These are phyloP conservation scores for Coemansia sp. DNA, from an alignment of 371 early-diverging fungal species.

Conservation along the genomic window DNA sequence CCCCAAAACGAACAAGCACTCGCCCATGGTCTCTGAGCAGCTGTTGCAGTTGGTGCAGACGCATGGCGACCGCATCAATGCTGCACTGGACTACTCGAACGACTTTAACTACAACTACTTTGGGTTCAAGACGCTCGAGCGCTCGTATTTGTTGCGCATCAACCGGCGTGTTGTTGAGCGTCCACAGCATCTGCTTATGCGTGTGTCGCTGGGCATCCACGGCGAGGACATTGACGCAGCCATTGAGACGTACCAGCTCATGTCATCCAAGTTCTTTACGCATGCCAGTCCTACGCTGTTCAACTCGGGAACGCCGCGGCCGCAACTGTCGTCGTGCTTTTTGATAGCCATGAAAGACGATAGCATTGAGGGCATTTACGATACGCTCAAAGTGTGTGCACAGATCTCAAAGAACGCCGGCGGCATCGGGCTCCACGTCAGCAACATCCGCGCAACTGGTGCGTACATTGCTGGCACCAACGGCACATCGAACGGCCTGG, in stretches of 20 bases:
- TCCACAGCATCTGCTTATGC: constrained; percentile 99
- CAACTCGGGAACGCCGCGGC: constrained; percentile 95
- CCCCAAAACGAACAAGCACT: constrained; percentile 81
- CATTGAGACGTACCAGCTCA: constrained; percentile 94
- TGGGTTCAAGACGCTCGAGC: constrained; percentile 98
- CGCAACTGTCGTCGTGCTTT: constrained; percentile 97
- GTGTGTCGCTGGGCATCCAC: constrained; percentile 98
- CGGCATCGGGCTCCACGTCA: constrained; percentile 96
- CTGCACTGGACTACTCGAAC: constrained; percentile 90
- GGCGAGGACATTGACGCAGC: constrained; percentile 89
- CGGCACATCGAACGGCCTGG: constrained; percentile 96
- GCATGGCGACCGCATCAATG: constrained; percentile 82
- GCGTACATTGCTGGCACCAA: constrained; percentile 98
- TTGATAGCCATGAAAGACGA: constrained; percentile 94
- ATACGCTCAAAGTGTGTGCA: constrained; percentile 95
- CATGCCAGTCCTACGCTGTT: constrained; percentile 99
- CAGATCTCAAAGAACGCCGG: constrained; percentile 98
- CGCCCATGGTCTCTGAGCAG: constrained; percentile 84
- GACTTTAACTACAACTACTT: constrained; percentile 98
- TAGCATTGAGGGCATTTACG: constrained; percentile 98
- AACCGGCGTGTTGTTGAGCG: constrained; percentile 86
- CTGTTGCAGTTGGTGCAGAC: constrained; percentile 72
- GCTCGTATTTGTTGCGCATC: constrained; percentile 91
- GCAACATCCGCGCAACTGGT: constrained; percentile 93
- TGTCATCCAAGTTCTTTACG: constrained; percentile 95